phyloP scores from a whole-genome alignment of 164 flowering plant species.

The Malania oleifera region DNA sequence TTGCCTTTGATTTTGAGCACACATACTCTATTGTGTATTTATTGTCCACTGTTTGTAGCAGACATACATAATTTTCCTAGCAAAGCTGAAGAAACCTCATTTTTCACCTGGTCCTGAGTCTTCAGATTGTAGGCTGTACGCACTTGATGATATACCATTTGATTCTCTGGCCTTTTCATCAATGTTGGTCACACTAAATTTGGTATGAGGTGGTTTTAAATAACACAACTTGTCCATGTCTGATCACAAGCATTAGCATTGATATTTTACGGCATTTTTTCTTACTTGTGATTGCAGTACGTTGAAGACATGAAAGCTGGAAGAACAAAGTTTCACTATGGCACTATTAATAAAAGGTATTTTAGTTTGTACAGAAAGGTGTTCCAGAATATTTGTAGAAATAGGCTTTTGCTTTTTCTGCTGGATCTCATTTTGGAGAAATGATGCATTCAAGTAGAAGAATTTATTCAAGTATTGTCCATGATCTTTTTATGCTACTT shows the following conservation, averaged over 20 bases:
- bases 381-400: not conserved
- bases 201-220: slow-evolving; percentile 43
- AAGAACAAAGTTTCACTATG: slow-evolving; percentile 68
- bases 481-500: no score
- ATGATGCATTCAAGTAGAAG: no score
- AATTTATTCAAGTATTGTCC: no score
- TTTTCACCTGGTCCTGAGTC: slow-evolving; percentile 95
- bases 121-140: slow-evolving; percentile 72
- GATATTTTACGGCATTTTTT: not conserved
- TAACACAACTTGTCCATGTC: slow-evolving; percentile 1
- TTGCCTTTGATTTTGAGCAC: slow-evolving; percentile 8
- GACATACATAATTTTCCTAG: slow-evolving; percentile 86
- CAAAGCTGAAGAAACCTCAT: slow-evolving; percentile 67
- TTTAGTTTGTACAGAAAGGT: not conserved
- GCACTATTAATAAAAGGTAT: slow-evolving; percentile 84
- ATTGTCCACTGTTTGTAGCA: slow-evolving; percentile 34
- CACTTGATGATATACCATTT: slow-evolving; percentile 82
- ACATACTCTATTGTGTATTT: slow-evolving; percentile 7
- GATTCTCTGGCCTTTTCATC: slow-evolving; percentile 92
- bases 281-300: slow-evolving; percentile 46
- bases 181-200: slow-evolving; percentile 67
- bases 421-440: no score
- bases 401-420: no score
- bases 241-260: not conserved
- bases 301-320: slow-evolving; percentile 70